Conservation (phyloP, 1,139 yeast genomes). For the Blastobotrys arbuscula region DNA sequence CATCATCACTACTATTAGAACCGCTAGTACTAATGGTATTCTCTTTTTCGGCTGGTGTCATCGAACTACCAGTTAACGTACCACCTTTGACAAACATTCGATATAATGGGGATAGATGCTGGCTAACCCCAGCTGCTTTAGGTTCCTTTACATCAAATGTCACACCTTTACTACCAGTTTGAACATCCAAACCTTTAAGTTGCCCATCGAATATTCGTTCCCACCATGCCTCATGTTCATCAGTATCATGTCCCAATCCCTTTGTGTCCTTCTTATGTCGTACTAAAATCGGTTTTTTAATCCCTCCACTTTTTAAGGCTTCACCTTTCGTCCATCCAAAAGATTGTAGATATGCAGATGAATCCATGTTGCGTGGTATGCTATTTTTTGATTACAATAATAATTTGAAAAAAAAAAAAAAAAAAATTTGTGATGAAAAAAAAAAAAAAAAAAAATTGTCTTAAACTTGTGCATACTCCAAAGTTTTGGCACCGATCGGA, state of each 20-base stretch:
- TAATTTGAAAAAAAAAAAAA: background rate
- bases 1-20: slow-evolving; percentile 20
- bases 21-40: slow-evolving; percentile 20
- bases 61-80: slow-evolving; percentile 70
- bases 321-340: slow-evolving; percentile 94
- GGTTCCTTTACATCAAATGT: slow-evolving; percentile 34
- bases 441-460: background rate
- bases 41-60: slow-evolving; percentile 13
- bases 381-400: background rate
- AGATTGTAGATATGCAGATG: slow-evolving; percentile 62
- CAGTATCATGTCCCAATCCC: slow-evolving; percentile 73
- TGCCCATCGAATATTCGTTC: slow-evolving; percentile 92
- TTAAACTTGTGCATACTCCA: too few species aligned
- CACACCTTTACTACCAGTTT: slow-evolving; percentile 33
- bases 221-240: slow-evolving; percentile 93
- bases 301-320: slow-evolving; percentile 72
- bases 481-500: too few species aligned
- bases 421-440: background rate
- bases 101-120: slow-evolving; percentile 42
- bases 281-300: slow-evolving; percentile 79
- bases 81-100: slow-evolving; percentile 79
- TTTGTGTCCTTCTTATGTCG: slow-evolving; percentile 86
- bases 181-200: slow-evolving; percentile 68
- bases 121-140: slow-evolving; percentile 31
- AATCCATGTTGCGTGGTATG: slow-evolving; percentile 53